A percentile compares a stretch with the other conserved stretches of the same genome.
Conservation (phyloP, 495 filamentous ascomycete species). For the Daldinia loculata region DNA sequence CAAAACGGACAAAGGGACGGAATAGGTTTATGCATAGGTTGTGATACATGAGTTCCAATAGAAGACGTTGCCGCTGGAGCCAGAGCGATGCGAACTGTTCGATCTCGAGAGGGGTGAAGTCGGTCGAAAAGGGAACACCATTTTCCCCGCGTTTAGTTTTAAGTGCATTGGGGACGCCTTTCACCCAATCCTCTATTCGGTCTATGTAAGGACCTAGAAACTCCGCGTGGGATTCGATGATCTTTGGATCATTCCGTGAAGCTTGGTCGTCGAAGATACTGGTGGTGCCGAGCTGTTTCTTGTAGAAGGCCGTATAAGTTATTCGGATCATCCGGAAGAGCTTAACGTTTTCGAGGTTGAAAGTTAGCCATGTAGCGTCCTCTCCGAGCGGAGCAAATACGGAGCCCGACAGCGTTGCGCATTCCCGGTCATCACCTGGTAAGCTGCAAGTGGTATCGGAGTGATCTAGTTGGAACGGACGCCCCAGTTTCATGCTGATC, state of each 20-base stretch:
- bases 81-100: slow-evolving; percentile 52
- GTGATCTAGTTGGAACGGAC: slow-evolving; percentile 50
- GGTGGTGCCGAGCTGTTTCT: slow-evolving; percentile 34
- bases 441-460: slow-evolving; percentile 49
- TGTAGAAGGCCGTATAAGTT: slow-evolving; percentile 50
- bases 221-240: slow-evolving; percentile 42
- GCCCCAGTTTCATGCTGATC: slow-evolving; percentile 58
- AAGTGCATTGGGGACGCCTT: slow-evolving; percentile 51
- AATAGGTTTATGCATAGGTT: slow-evolving; percentile 55
- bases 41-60: slow-evolving; percentile 64
- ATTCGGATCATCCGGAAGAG: slow-evolving; percentile 50
- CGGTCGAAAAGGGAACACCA: slow-evolving; percentile 56
- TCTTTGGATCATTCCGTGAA: slow-evolving; percentile 41
- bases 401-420: slow-evolving; percentile 47
- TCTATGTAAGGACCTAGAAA: slow-evolving; percentile 44
- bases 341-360: slow-evolving; percentile 50
- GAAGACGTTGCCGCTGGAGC: slow-evolving; percentile 58
- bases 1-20: slow-evolving; percentile 59
- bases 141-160: slow-evolving; percentile 48
- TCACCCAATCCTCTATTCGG: slow-evolving; percentile 49
- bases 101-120: slow-evolving; percentile 48
- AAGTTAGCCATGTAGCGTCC: slow-evolving; percentile 43
- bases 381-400: slow-evolving; percentile 47
- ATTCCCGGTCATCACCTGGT: slow-evolving; percentile 46
- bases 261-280: slow-evolving; percentile 8